Conservation (phyloP, 805 yeast species). For the Soucietia sequanensis region DNA sequence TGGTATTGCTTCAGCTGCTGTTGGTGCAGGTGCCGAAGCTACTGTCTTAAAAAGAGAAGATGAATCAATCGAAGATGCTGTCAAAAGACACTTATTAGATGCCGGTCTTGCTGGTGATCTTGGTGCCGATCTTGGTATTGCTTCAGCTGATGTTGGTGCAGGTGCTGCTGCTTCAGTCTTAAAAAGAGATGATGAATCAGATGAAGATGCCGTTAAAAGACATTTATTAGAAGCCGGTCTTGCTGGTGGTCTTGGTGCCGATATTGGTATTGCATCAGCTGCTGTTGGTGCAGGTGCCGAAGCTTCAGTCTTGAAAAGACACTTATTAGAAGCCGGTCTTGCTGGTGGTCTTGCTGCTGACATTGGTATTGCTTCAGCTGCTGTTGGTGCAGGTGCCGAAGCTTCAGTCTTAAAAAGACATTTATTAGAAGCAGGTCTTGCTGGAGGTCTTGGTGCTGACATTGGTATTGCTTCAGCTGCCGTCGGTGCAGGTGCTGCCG, state of each 20-base stretch:
- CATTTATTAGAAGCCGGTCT: slow-evolving; percentile 8
- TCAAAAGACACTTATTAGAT: slow-evolving; percentile 6
- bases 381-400: slow-evolving; percentile 1
- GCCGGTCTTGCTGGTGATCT: slow-evolving; percentile 4
- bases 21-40: slow-evolving; percentile 3
- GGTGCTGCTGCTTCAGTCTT: slow-evolving; percentile 11
- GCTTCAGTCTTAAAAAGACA: slow-evolving; percentile 1
- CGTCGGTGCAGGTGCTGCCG: slow-evolving; percentile 3
- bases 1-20: slow-evolving; percentile 7
- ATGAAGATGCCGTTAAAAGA: slow-evolving; percentile 4
- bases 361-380: slow-evolving; percentile 5
- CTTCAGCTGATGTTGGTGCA: slow-evolving; percentile 6
- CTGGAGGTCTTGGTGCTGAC: slow-evolving; percentile 3
- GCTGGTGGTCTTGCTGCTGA: slow-evolving; percentile 1
- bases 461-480: slow-evolving; percentile 6
- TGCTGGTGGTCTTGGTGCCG: slow-evolving; percentile 8
- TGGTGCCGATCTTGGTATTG: slow-evolving; percentile 8
- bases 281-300: no score
- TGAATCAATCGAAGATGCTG: slow-evolving; percentile 9
- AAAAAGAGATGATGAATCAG: slow-evolving; percentile 11
- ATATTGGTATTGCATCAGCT: slow-evolving; percentile 3
- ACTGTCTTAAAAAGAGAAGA: slow-evolving; percentile 9
- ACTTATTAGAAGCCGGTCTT: slow-evolving; percentile 2
- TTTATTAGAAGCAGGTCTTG: slow-evolving; percentile 5
- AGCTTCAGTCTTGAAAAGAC: slow-evolving; percentile 3